Percentiles rank a stretch among this genome's conserved stretches.
phyloP scores from a whole-genome alignment of 2,329 filamentous ascomycete species.

The Apiospora aurea region DNA sequence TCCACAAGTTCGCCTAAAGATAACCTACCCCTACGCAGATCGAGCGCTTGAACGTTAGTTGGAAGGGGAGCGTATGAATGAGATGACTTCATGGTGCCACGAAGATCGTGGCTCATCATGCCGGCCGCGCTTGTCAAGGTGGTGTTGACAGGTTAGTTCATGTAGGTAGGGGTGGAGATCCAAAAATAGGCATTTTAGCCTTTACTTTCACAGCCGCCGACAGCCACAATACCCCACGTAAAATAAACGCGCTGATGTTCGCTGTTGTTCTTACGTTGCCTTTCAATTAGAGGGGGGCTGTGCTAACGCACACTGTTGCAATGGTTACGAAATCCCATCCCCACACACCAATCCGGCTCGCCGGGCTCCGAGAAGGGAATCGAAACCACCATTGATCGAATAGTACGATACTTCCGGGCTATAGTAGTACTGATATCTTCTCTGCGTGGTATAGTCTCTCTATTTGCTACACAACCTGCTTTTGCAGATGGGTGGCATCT shows the following conservation, averaged over 20 bases:
- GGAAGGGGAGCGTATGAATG: not conserved
- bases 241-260: slow-evolving; percentile 3
- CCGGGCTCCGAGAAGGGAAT: not conserved
- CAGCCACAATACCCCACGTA: slow-evolving; percentile 14
- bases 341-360: not conserved
- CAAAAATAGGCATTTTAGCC: slow-evolving; percentile 9
- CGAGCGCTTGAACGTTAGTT: not conserved
- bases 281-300: not conserved
- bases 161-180: not conserved
- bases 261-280: not conserved
- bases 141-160: not conserved
- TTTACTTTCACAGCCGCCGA: slow-evolving; percentile 4
- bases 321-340: not conserved
- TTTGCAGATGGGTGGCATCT: not conserved
- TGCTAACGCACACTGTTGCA: not conserved
- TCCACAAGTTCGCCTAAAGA: not conserved
- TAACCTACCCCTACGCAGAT: not conserved
- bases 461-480: not conserved
- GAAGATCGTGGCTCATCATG: slow-evolving; percentile 15
- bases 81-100: not conserved
- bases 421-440: not conserved
- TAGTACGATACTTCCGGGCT: not conserved
- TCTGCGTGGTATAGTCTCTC: not conserved
- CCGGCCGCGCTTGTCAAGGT: slow-evolving; percentile 4
- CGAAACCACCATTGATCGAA: slow-evolving; percentile 18